A percentile compares a stretch with the other conserved stretches of the same genome.
Evolutionary conservation across 23 red algal genomes (phyloP).

Genomic region (Cyanidiococcus yangmingshanensis): DNA sequence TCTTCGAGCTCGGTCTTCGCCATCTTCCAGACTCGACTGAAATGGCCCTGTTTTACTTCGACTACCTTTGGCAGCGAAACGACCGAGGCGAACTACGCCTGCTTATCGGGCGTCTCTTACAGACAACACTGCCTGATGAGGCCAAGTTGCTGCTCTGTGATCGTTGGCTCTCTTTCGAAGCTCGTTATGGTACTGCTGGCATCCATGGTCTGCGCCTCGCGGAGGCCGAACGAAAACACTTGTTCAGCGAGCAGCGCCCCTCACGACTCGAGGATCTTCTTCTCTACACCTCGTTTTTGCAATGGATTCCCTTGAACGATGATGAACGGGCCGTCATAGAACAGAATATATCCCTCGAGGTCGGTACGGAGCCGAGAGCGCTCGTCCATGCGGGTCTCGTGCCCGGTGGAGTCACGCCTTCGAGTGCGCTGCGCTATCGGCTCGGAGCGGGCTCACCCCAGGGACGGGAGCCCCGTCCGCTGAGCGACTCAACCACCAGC

Average conservation of each 20-base stretch:
- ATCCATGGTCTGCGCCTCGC: neutral
- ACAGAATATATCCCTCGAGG: neutral
- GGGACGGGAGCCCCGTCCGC: neutral
- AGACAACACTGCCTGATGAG: conserved; percentile 10
- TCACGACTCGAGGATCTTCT: neutral
- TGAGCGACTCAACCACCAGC: neutral
- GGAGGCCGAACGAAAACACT: neutral
- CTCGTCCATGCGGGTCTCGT: neutral
- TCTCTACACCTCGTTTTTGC: conserved; percentile 1
- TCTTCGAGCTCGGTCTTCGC: conserved; percentile 22
- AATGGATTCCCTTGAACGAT: neutral
- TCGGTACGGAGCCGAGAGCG: neutral
- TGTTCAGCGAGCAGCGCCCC: neutral
- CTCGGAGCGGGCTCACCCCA: neutral
- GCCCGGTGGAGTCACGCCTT: neutral
- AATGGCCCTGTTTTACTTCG: conserved; percentile 19
- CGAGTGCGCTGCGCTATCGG: neutral
- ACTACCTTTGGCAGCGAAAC: conserved; percentile 25
- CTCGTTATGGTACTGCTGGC: neutral
- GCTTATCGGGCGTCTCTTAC: conserved; percentile 20
- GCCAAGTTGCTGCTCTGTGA: conserved; percentile 17
- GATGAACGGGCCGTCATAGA: neutral
- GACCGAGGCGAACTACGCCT: conserved; percentile 21
- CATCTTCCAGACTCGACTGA: conserved; percentile 1
- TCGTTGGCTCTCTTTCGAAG: conserved; percentile 21